Evolutionary conservation across 768 basidiomycete species (phyloP).

Genomic region (Trametes cubensis): DNA sequence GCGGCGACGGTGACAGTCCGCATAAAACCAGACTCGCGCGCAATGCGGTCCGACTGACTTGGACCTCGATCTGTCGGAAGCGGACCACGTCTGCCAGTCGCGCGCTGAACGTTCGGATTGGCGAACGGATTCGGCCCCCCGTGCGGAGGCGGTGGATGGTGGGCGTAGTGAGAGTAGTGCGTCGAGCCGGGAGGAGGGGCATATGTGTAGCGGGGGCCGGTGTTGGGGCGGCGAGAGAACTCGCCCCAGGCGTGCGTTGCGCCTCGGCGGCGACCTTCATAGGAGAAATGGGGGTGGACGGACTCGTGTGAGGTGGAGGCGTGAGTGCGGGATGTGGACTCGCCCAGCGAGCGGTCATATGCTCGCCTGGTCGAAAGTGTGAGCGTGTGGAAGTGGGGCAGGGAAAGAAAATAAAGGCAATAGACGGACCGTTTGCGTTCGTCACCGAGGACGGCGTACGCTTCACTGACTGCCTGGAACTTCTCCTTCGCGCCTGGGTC

Average conservation of each 20-base stretch:
- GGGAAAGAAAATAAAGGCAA: no score
- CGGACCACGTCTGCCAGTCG: conserved; percentile 27
- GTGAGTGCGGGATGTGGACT: conserved; percentile 2
- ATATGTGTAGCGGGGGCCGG: conserved; percentile 19
- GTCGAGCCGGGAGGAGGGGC: conserved; percentile 19
- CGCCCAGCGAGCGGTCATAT: conserved; percentile 37
- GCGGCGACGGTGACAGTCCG: conserved; percentile 33
- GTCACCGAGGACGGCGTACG: conserved; percentile 48
- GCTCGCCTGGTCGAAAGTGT: conserved; percentile 30
- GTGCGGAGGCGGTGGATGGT: conserved; percentile 15
- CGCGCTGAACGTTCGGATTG: conserved; percentile 31
- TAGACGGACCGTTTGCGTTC: conserved; percentile 46
- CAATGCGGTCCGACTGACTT: conserved; percentile 24
- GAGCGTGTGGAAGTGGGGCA: background rate
- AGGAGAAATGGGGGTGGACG: conserved; percentile 25
- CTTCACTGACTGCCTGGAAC: conserved; percentile 51
- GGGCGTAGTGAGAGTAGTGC: conserved; percentile 11
- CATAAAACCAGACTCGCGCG: conserved; percentile 27
- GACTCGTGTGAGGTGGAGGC: conserved; percentile 21
- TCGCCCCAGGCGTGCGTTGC: conserved; percentile 43
- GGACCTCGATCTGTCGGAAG: conserved; percentile 7
- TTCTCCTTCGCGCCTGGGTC: conserved; percentile 42
- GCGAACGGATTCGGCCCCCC: conserved; percentile 30
- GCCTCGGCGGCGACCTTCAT: conserved; percentile 37
- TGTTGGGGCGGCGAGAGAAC: conserved; percentile 26